phyloP scores from a whole-genome alignment of 768 basidiomycete genomes.

The Amanita inopinata region DNA sequence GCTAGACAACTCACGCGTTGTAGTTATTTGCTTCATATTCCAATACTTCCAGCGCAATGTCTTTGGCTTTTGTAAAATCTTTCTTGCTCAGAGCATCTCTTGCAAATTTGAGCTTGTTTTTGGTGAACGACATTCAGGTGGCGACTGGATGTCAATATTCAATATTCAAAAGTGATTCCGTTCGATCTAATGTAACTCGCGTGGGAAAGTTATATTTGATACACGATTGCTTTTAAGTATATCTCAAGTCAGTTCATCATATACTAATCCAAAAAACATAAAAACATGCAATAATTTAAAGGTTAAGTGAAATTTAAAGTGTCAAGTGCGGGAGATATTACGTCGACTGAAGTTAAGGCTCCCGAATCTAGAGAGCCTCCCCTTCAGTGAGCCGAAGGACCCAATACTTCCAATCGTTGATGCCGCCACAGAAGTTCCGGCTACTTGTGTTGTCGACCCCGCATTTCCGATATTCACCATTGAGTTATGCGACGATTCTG shows the following conservation, averaged over 20 bases:
- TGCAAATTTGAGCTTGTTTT: constrained; percentile 69
- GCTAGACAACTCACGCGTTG: constrained; percentile 49
- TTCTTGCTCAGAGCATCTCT: constrained; percentile 70
- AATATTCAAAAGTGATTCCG: no score
- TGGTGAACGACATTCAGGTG: constrained; percentile 50
- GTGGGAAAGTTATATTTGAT: no score
- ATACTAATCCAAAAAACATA: constrained; percentile 11
- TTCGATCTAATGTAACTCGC: no score
- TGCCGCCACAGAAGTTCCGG: constrained; percentile 49
- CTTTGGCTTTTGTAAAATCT: constrained; percentile 58
- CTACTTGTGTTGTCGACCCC: constrained; percentile 32
- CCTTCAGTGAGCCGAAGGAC: constrained; percentile 55
- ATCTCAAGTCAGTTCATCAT: no score
- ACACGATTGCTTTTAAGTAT: neutral
- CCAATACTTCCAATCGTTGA: constrained; percentile 56
- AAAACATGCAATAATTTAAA: constrained; percentile 10
- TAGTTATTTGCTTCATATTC: constrained; percentile 79
- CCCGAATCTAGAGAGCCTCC: constrained; percentile 68
- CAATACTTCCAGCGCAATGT: constrained; percentile 55
- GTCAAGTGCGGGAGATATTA: constrained; percentile 15
- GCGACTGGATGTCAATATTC: no score
- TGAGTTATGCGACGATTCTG: constrained; percentile 65
- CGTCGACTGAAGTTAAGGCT: constrained; percentile 62
- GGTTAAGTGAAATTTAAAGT: neutral
- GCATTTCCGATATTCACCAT: constrained; percentile 59